Evolutionary conservation across 345 rosid species (phyloP).

Genomic region (Carallia pectinifolia): DNA sequence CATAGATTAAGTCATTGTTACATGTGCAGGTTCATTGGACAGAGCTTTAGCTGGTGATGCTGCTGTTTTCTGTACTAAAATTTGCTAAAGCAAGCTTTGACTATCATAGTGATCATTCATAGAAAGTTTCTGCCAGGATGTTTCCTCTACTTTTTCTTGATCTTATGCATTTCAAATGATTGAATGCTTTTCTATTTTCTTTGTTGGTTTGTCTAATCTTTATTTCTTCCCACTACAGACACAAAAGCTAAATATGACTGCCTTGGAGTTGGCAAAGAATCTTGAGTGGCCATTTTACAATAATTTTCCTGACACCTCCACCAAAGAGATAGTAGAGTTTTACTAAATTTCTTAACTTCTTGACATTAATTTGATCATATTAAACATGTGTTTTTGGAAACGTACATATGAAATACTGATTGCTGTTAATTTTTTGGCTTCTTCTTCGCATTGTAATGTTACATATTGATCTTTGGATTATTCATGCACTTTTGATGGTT

Average conservation of each 20-base stretch:
- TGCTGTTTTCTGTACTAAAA: constrained; percentile 48
- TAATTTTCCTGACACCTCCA: constrained; percentile 42
- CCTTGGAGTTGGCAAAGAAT: constrained; percentile 56
- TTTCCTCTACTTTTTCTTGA: constrained; percentile 61
- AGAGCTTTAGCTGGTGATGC: constrained; percentile 54
- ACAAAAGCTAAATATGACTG: constrained; percentile 52
- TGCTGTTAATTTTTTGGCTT: no score
- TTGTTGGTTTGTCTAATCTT: not conserved
- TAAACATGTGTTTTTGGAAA: not conserved
- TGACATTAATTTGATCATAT: not conserved
- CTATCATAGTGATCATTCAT: constrained; percentile 38
- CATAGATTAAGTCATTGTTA: no score
- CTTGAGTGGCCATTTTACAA: constrained; percentile 62
- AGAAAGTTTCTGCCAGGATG: constrained; percentile 65
- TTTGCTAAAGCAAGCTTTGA: constrained; percentile 45
- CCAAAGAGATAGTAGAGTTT: constrained; percentile 47
- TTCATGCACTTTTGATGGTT: no score
- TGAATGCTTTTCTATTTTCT: constrained; percentile 1
- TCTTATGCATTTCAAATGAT: not conserved
- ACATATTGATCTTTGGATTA: no score
- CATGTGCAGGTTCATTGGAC: constrained; percentile 53
- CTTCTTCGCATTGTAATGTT: no score
- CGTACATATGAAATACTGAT: not conserved
- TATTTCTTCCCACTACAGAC: constrained; percentile 48
- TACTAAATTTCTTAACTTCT: constrained; percentile 4